Percentiles rank a stretch among this genome's conserved stretches.
phyloP scores from a whole-genome alignment of 2,329 filamentous ascomycete species.

The Mariannaea elegans region DNA sequence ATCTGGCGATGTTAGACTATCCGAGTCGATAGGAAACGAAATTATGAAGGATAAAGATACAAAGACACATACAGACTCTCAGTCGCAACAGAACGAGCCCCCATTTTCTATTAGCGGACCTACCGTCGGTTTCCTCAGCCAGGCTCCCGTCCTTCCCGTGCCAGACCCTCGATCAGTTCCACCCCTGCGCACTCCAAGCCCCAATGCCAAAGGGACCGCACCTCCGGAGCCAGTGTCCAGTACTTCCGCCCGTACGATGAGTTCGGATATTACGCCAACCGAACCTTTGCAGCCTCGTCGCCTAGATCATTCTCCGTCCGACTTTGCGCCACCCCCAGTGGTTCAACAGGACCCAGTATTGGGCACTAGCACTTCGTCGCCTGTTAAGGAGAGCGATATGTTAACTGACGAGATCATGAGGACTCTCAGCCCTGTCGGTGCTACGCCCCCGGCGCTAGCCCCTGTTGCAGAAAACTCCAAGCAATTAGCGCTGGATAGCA shows the following conservation, averaged over 20 bases:
- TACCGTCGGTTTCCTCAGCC: slow-evolving; percentile 1
- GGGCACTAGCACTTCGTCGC: slow-evolving; percentile 60
- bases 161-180: slow-evolving; percentile 39
- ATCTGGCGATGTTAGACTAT: background rate
- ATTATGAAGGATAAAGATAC: background rate
- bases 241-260: slow-evolving; percentile 2
- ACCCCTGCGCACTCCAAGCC: slow-evolving; percentile 48
- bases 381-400: slow-evolving; percentile 75
- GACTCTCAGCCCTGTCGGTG: slow-evolving; percentile 65
- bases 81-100: slow-evolving; percentile 1
- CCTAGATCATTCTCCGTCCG: slow-evolving; percentile 44
- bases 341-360: slow-evolving; percentile 55
- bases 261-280: slow-evolving; percentile 49
- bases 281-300: slow-evolving; percentile 57
- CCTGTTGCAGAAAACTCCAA: slow-evolving; percentile 27
- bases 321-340: slow-evolving; percentile 46
- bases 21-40: background rate
- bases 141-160: slow-evolving; percentile 25
- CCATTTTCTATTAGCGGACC: background rate
- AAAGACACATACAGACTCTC: background rate
- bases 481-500: slow-evolving; percentile 28
- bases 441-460: slow-evolving; percentile 20
- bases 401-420: slow-evolving; percentile 79
- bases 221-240: slow-evolving; percentile 12
- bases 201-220: slow-evolving; percentile 27